Evolutionary conservation across 2,329 filamentous ascomycete species (phyloP).

Genomic region (Diplodia sapinea): DNA sequence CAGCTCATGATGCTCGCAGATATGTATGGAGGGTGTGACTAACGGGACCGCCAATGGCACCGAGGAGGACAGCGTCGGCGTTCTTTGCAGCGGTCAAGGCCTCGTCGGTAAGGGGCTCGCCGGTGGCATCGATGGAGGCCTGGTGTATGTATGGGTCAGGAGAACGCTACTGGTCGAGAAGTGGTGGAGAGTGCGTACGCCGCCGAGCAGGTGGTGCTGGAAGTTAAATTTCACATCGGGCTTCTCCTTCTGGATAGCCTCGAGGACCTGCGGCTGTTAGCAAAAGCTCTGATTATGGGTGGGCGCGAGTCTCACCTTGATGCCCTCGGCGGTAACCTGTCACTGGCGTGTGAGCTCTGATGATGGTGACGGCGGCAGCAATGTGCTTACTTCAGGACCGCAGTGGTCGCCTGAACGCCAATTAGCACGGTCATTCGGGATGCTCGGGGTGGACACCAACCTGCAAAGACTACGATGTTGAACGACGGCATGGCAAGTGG

Average conservation of each 20-base stretch:
- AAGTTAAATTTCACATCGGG: conserved; percentile 83
- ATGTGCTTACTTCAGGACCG: conserved; percentile 48
- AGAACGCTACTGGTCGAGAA: neutral
- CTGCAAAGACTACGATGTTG: conserved; percentile 51
- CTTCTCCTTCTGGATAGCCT: conserved; percentile 74
- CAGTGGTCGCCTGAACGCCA: conserved; percentile 47
- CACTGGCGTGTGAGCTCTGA: conserved; percentile 33
- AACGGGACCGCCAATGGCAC: conserved; percentile 90
- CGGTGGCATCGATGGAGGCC: conserved; percentile 86
- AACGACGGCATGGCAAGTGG: conserved; percentile 45
- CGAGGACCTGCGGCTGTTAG: conserved; percentile 67
- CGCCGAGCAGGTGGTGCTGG: conserved; percentile 86
- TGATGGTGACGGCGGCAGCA: conserved; percentile 6
- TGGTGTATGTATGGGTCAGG: conserved; percentile 46
- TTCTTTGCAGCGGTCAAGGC: conserved; percentile 82
- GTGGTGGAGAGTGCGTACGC: conserved; percentile 65
- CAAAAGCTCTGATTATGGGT: neutral
- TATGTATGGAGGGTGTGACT: conserved; percentile 34
- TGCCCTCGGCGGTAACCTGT: conserved; percentile 79
- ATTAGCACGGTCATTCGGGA: conserved; percentile 33
- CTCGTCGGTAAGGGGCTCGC: conserved; percentile 78
- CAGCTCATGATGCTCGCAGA: conserved; percentile 30
- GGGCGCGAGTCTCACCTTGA: conserved; percentile 68
- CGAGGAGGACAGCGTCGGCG: conserved; percentile 88
- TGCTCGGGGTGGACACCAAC: conserved; percentile 35